Conservation (phyloP, 2,329 filamentous ascomycete genomes). For the Trichoderma cornu-damae region DNA sequence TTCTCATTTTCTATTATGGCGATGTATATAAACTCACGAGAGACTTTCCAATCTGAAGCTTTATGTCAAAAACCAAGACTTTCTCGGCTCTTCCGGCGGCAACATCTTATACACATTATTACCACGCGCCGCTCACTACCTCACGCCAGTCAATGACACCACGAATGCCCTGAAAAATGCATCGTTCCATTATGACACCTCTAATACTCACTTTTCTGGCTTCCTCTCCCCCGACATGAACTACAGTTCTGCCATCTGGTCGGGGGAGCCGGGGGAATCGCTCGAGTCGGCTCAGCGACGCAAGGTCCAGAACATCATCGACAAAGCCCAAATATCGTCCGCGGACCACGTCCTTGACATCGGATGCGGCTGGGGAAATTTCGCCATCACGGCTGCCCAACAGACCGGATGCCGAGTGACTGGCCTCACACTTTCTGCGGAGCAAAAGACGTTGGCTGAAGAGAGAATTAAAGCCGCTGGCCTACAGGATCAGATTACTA, state of each 20-base stretch:
- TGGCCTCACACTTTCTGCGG: slow-evolving; percentile 59
- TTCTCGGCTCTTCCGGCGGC: slow-evolving; percentile 3
- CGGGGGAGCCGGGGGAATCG: slow-evolving; percentile 40
- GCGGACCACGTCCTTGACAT: slow-evolving; percentile 68
- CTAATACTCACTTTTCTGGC: slow-evolving; percentile 18
- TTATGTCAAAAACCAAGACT: slow-evolving; percentile 8
- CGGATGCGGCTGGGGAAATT: slow-evolving; percentile 68
- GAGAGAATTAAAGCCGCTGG: slow-evolving; percentile 57
- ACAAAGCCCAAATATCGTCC: slow-evolving; percentile 55
- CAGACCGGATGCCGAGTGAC: slow-evolving; percentile 63
- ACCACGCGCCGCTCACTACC: background rate
- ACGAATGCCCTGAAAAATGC: slow-evolving; percentile 10
- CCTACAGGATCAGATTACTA: slow-evolving; percentile 54
- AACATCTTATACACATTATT: slow-evolving; percentile 8
- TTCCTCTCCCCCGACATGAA: slow-evolving; percentile 21
- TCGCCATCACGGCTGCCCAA: slow-evolving; percentile 63
- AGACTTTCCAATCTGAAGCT: background rate
- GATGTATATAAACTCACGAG: background rate
- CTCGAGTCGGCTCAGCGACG: slow-evolving; percentile 61
- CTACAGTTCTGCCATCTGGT: slow-evolving; percentile 21
- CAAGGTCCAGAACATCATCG: slow-evolving; percentile 62
- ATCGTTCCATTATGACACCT: slow-evolving; percentile 20
- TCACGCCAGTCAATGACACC: slow-evolving; percentile 5
- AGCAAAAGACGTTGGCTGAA: slow-evolving; percentile 64
- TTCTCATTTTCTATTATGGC: background rate